Conservation (phyloP, 2,329 filamentous ascomycete genomes). For the Biscogniauxia mediterranea region DNA sequence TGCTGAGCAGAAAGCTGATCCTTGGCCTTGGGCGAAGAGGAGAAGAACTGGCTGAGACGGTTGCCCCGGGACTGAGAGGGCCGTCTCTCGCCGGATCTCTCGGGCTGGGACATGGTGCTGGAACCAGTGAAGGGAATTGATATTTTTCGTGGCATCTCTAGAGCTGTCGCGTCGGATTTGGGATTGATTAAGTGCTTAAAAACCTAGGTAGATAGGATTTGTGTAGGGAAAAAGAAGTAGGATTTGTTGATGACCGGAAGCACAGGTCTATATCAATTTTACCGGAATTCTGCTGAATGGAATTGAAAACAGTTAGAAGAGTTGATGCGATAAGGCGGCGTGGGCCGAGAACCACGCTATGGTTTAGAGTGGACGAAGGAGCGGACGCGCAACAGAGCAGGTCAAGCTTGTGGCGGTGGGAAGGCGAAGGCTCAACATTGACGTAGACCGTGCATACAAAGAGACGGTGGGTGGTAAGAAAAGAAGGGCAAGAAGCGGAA, state of each 20-base stretch:
- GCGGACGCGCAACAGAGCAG: background rate
- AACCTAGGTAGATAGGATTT: background rate
- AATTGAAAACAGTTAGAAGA: background rate
- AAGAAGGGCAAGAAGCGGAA: background rate
- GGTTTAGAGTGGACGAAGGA: background rate
- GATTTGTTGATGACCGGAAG: background rate
- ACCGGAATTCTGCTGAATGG: background rate
- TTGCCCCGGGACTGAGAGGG: slow-evolving; percentile 67
- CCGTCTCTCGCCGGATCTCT: slow-evolving; percentile 55
- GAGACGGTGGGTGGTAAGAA: background rate
- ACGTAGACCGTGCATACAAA: background rate
- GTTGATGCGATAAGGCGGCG: background rate
- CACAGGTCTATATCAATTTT: background rate
- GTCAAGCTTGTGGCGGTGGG: background rate
- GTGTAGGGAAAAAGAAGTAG: background rate
- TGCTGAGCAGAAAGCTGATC: slow-evolving; percentile 64
- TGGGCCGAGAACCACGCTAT: background rate
- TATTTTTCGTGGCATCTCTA: slow-evolving; percentile 60
- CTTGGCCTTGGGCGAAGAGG: slow-evolving; percentile 73
- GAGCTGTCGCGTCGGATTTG: background rate
- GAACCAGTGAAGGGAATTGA: slow-evolving; percentile 54
- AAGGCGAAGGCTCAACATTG: background rate
- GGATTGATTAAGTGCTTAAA: background rate
- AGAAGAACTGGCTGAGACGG: slow-evolving; percentile 80
- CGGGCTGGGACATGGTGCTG: slow-evolving; percentile 46